phyloP scores from a whole-genome alignment of 2,329 filamentous ascomycete species.

The Moelleriella libera region DNA sequence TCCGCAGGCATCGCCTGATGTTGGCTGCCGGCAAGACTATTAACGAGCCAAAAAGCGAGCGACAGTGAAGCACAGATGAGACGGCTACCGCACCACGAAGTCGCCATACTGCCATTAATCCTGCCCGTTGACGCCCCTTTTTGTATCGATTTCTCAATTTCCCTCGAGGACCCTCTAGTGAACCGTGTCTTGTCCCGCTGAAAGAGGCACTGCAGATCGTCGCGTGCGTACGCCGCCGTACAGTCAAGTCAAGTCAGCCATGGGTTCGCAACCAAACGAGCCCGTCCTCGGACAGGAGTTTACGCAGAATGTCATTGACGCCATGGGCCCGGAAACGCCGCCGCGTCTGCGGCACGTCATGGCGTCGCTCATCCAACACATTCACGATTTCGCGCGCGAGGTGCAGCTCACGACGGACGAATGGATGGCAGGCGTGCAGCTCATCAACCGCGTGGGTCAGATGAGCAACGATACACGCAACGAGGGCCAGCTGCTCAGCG shows the following conservation, averaged over 20 bases:
- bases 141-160: too few relatives aligned
- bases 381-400: constrained; percentile 73
- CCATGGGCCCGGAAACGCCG: constrained; percentile 58
- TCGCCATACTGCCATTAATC: too few relatives aligned
- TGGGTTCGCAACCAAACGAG: constrained; percentile 1
- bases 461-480: constrained; percentile 56
- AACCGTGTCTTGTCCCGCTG: too few relatives aligned
- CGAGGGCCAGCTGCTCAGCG: constrained; percentile 59
- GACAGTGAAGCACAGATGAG: too few relatives aligned
- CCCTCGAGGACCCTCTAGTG: too few relatives aligned
- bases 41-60: too few relatives aligned
- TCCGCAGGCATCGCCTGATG: too few relatives aligned
- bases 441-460: constrained; percentile 48
- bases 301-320: constrained; percentile 58
- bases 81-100: too few relatives aligned
- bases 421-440: constrained; percentile 56
- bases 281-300: constrained; percentile 34
- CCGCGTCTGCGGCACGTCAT: constrained; percentile 57
- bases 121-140: too few relatives aligned
- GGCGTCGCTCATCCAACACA: constrained; percentile 52
- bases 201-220: too few relatives aligned
- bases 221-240: too few relatives aligned
- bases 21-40: too few relatives aligned
- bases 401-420: constrained; percentile 68
- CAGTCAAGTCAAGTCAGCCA: neutral